Base-by-base conservation (phyloP, 2,329 filamentous ascomycete species). In the Scedosporium boydii region DNA sequence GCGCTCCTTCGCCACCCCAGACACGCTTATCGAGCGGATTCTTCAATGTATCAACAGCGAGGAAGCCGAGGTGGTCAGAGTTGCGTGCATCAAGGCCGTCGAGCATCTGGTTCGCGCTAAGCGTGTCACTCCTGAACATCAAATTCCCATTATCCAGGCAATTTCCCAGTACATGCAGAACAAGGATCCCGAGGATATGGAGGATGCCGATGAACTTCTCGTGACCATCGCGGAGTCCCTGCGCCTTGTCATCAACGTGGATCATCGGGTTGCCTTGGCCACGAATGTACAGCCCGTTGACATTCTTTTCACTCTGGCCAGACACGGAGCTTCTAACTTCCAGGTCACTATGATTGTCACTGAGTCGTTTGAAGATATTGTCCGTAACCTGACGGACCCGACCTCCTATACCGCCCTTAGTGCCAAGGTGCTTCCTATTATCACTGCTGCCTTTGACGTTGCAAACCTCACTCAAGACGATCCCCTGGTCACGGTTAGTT, bases 301-400 rank as follows among this genome's bases (percentile, higher is more conserved):
- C 68, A 79, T 93, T 14, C 83, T 99, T 7, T 98, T 99, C 76
- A 85, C 89, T 61, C 85, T 98, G 64, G 93, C 92, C 23, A 95
- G 91, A 72, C 87, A 93, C 70, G 92, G 92, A 29, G 90, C 93
- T 0, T 86, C 84, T 64, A 98, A 96, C 76, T 96, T 96, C 77
- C 93, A 97, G 73, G 84, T 97, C 57, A 91, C 88, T 0, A 88
- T 93, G 77, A 80, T 97, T 60, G 89, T 98, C 26, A 89, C 86
- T 42, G 95, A 99, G 74, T 87, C 91, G 0, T 96, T 99, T 70
- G 93, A 98, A 73, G 91, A 95, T 53, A 87, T 97, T 63, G 89
- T 93, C 5, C 79, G 82, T 59, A 82, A 80, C 1, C 83, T 96
- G 63, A 78, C 88, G 2, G 85, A 87, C 23, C 77, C 82, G 6